A percentile compares a stretch with the other conserved stretches of the same genome.
Conservation (phyloP, 1,284 basidiomycete species). For the Coniophora puteana region DNA sequence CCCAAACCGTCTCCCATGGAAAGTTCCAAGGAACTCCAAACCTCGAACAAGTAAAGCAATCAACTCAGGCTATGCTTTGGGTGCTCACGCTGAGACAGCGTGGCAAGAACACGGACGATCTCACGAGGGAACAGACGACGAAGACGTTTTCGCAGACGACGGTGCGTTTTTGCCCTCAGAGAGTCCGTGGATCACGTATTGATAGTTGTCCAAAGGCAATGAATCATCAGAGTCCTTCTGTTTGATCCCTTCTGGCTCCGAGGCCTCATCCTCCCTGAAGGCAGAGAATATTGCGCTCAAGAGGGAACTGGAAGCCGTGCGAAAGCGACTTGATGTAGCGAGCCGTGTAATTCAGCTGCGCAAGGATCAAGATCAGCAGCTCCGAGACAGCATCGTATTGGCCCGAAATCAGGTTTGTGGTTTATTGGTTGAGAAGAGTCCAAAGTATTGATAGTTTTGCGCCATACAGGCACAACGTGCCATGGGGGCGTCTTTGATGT, state of each 20-base stretch:
- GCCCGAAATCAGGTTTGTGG: slow-evolving; percentile 67
- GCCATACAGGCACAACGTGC: slow-evolving; percentile 67
- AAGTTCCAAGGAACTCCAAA: slow-evolving; percentile 45
- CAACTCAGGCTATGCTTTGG: too few relatives aligned
- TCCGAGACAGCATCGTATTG: slow-evolving; percentile 75
- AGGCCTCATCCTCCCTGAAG: slow-evolving; percentile 48
- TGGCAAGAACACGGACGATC: slow-evolving; percentile 18
- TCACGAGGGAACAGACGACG: slow-evolving; percentile 25
- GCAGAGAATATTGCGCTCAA: slow-evolving; percentile 65
- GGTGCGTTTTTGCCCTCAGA: slow-evolving; percentile 23
- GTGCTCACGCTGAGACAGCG: too few relatives aligned
- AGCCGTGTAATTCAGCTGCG: slow-evolving; percentile 62
- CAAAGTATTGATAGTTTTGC: slow-evolving; percentile 6
- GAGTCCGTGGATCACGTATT: too few relatives aligned
- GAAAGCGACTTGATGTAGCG: slow-evolving; percentile 52
- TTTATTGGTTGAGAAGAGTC: slow-evolving; percentile 5
- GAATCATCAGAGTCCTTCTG: slow-evolving; percentile 77
- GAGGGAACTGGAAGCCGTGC: slow-evolving; percentile 51
- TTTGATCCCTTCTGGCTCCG: slow-evolving; percentile 59
- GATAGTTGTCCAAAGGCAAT: slow-evolving; percentile 40
- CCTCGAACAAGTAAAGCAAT: too few relatives aligned
- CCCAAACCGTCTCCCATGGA: slow-evolving; percentile 46
- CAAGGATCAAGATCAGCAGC: slow-evolving; percentile 70
- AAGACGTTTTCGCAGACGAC: slow-evolving; percentile 37
- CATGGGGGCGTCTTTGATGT: slow-evolving; percentile 61